A percentile compares a stretch with the other conserved stretches of the same genome.
Evolutionary conservation across 176 grass and related monocot genomes (phyloP).

Genomic region (Ensete glaucum): DNA sequence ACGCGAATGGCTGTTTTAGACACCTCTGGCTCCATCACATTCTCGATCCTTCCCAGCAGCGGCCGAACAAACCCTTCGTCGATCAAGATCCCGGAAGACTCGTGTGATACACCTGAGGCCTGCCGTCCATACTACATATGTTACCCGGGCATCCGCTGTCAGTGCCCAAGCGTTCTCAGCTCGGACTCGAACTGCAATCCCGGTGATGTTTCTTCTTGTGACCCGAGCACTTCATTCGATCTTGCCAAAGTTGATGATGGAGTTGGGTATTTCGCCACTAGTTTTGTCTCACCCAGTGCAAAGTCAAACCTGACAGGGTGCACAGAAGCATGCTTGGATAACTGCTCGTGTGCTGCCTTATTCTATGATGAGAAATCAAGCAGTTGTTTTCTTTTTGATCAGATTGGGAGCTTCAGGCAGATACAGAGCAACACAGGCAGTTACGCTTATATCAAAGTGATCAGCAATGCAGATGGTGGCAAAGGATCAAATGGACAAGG

Average conservation of each 20-base stretch:
- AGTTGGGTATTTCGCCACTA: constrained; percentile 64
- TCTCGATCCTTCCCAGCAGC: constrained; percentile 31
- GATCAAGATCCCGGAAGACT: constrained; percentile 34
- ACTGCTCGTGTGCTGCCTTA: constrained; percentile 68
- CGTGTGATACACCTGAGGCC: constrained; percentile 55
- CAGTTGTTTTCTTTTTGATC: constrained; percentile 61
- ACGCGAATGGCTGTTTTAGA: constrained; percentile 45
- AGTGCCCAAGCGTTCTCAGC: constrained; percentile 58
- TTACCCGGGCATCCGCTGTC: constrained; percentile 47
- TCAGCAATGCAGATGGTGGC: constrained; percentile 6
- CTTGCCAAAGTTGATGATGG: constrained; percentile 47
- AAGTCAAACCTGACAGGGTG: constrained; percentile 61
- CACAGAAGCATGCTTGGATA: constrained; percentile 50
- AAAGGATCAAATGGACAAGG: constrained; percentile 23
- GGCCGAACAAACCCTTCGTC: constrained; percentile 13
- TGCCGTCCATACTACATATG: constrained; percentile 65
- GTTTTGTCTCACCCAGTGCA: constrained; percentile 35
- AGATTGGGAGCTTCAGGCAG: constrained; percentile 78
- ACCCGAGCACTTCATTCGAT: constrained; percentile 29
- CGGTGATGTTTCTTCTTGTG: constrained; percentile 43
- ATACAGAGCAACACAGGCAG: constrained; percentile 5
- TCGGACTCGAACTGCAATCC: constrained; percentile 47
- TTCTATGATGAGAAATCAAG: constrained; percentile 45
- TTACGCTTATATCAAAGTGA: constrained; percentile 60
- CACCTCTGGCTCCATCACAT: constrained; percentile 43